Base-by-base conservation (phyloP, 306 rosid species). In the Biancaea sappan region DNA sequence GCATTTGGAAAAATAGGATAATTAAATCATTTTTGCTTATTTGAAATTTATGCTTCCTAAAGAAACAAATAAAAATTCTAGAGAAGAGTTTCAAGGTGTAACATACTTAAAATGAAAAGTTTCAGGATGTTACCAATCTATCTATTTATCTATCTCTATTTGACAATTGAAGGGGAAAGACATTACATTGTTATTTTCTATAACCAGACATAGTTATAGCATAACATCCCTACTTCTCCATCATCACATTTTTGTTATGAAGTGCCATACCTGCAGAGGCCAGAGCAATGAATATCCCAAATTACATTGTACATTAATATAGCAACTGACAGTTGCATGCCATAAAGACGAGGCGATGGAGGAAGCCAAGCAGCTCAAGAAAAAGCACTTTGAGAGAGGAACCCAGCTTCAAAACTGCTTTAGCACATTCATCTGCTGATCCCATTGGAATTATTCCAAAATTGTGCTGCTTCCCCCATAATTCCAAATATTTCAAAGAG, bases 331-430 rank as follows among this genome's bases (percentile, higher is more conserved):
- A 6, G 6, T 29, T 16, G 8, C 56, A 14, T 44, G n/a, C n/a
- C n/a, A n/a, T 38, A n/a, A 59, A 52, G 26, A 44, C 0, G 1
- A 32, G 48, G 5, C 52, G 44, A 6, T 0, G 0, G 21, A 8
- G 66, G 53, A 14, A 75, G 65, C 79, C 87, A 16, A 76, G n/a
- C 0, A 76, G 0, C 12, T 79, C 37, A 50, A 84, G 87, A 75
- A 11, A 60, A 37, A 75, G 5, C 22, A 79, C n/a, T 59, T 71
- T 83, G 47, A 24, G 75, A 6, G 81, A 76, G 66, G 71, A 71
- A 26, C 61, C 0, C 11, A 40, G 0, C 54, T 59, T 83, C 62
- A 83, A 81, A n/a, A 75, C 68, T 43, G 48, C 79, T 59, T 51
- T 26, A 0, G 76, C 86, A 71, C 84, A 79, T 24, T 83, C 81